phyloP scores from a whole-genome alignment of 257 asterid species.

The Primulina eburnea region DNA sequence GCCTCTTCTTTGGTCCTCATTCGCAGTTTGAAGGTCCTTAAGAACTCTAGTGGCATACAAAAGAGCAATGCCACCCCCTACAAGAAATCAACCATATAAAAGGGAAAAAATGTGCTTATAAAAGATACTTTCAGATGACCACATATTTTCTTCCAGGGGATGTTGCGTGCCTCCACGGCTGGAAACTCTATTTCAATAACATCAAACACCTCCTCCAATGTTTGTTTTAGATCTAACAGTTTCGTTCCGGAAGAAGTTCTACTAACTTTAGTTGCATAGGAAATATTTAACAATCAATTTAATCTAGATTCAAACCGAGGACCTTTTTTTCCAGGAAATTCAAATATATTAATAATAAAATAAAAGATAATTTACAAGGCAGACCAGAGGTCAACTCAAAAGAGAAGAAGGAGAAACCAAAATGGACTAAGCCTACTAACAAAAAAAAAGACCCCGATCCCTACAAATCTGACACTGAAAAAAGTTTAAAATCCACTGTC shows the following conservation, averaged over 20 bases:
- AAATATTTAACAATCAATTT: no score
- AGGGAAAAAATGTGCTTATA: neutral
- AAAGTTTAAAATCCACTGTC: no score
- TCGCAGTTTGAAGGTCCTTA: conserved; percentile 55
- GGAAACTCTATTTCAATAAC: neutral
- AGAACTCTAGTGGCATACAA: conserved; percentile 70
- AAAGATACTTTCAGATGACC: conserved; percentile 8
- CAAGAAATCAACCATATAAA: conserved; percentile 8
- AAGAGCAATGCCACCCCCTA: conserved; percentile 95
- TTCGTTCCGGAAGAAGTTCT: neutral
- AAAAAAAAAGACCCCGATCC: no score
- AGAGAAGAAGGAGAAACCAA: no score
- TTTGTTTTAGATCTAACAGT: neutral
- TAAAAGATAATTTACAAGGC: no score
- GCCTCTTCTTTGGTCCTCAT: conserved; percentile 76
- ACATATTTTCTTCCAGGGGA: conserved; percentile 8
- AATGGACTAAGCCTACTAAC: no score
- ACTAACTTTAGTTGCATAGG: neutral
- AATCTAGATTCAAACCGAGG: neutral
- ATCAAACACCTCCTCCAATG: neutral
- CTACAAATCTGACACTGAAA: no score
- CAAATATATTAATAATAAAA: no score
- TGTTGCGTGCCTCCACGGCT: neutral
- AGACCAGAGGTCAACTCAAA: no score
- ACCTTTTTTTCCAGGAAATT: neutral